These are phyloP conservation scores for Astragalus glycyphyllos DNA, from an alignment of 306 rosid species.

Conservation along the genomic window DNA sequence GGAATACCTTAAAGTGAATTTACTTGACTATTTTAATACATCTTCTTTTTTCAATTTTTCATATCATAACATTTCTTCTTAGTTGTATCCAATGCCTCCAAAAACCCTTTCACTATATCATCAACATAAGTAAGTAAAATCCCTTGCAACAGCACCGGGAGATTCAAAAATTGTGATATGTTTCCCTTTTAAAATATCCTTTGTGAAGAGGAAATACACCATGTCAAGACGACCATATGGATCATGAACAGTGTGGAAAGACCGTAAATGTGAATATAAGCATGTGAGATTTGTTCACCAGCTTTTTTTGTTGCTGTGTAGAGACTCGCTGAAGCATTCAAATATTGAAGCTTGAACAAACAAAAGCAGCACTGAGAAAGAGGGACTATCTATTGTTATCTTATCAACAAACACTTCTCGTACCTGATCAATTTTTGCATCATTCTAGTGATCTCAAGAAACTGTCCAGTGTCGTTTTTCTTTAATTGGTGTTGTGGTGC, in stretches of 20 bases:
- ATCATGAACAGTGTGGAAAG: slow-evolving; percentile 75
- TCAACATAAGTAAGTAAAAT: slow-evolving; percentile 78
- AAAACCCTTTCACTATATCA: slow-evolving; percentile 73
- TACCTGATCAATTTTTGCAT: no score
- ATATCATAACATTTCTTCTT: no score
- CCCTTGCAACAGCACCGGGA: slow-evolving; percentile 59
- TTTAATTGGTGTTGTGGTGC: no score
- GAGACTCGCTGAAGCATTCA: slow-evolving; percentile 75
- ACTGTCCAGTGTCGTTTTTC: no score
- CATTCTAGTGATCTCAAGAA: no score
- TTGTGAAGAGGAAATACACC: slow-evolving; percentile 74
- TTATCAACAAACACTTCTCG: no score
- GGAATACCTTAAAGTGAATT: no score
- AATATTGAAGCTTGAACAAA: no score
- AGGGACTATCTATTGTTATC: no score
- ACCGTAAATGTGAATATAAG: slow-evolving; percentile 76
- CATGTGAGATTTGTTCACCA: slow-evolving; percentile 75
- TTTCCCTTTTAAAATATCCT: slow-evolving; percentile 68
- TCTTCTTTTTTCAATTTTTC: no score
- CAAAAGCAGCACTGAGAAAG: no score
- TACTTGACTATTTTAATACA: no score
- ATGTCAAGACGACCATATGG: slow-evolving; percentile 81
- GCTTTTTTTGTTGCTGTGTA: slow-evolving; percentile 82
- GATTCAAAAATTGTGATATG: slow-evolving; percentile 61
- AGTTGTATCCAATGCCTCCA: slow-evolving; percentile 67